Percentiles rank a stretch among this genome's conserved stretches.
These are phyloP conservation scores for Neostapfia colusana DNA, from an alignment of 176 grass and related monocot genomes.

Conservation along the genomic window DNA sequence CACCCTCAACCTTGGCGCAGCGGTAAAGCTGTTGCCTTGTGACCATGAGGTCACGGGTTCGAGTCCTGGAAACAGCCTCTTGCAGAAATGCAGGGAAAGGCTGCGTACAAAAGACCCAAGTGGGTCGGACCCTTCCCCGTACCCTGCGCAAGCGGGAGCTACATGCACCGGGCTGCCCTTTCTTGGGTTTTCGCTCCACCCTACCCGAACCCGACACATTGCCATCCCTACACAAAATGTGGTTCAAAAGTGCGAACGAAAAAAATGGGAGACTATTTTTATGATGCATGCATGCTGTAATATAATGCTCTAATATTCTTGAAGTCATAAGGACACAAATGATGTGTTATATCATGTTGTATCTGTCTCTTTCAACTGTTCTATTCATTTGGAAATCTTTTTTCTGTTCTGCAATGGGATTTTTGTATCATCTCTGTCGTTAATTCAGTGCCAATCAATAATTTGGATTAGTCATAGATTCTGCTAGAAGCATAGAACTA, in stretches of 20 bases:
- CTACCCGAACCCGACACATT: too few relatives aligned
- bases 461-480: neutral
- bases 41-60: too few relatives aligned
- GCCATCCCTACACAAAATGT: too few relatives aligned
- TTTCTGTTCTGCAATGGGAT: neutral
- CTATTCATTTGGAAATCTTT: neutral
- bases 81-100: too few relatives aligned
- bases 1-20: too few relatives aligned
- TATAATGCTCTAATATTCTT: neutral
- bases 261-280: neutral
- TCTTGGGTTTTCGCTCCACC: too few relatives aligned
- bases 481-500: slow-evolving; percentile 1
- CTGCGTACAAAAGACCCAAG: too few relatives aligned
- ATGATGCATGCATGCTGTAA: neutral
- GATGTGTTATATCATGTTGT: neutral
- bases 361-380: neutral
- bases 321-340: neutral
- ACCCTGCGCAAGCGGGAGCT: too few relatives aligned
- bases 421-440: neutral
- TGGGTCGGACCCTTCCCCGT: too few relatives aligned
- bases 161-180: too few relatives aligned
- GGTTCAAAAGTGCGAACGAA: neutral
- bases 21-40: too few relatives aligned
- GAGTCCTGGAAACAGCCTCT: too few relatives aligned
- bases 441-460: neutral